Percentiles rank a stretch among this genome's conserved stretches.
phyloP scores from a whole-genome alignment of 495 filamentous ascomycete genomes.

The Sordaria brevicollis region DNA sequence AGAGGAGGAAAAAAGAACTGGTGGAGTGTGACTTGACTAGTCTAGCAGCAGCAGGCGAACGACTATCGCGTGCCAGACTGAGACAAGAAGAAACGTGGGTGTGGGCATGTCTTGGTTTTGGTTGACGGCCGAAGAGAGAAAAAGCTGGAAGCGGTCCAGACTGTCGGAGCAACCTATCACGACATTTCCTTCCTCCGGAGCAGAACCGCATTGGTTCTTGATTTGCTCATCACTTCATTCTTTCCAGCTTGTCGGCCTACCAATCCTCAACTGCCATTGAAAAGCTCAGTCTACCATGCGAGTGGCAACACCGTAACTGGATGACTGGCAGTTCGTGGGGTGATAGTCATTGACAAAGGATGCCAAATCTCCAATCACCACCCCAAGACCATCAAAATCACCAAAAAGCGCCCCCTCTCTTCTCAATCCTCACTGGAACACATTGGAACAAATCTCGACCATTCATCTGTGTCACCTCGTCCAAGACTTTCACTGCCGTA shows the following conservation, averaged over 20 bases:
- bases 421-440: neutral
- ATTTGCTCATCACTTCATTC: neutral
- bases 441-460: neutral
- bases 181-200: neutral
- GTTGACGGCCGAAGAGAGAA: neutral
- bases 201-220: neutral
- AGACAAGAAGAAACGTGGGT: neutral
- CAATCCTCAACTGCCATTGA: neutral
- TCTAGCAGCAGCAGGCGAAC: neutral
- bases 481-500: neutral
- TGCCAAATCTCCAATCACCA: neutral
- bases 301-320: neutral
- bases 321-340: neutral
- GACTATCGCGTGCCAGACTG: neutral
- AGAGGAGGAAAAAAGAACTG: neutral
- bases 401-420: neutral
- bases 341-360: neutral
- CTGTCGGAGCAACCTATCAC: neutral
- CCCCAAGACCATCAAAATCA: neutral
- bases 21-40: neutral
- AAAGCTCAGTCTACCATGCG: neutral
- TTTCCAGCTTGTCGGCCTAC: neutral
- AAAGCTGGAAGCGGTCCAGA: neutral
- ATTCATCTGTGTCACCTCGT: neutral
- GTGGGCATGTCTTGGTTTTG: neutral